Percentiles rank a stretch among this genome's conserved stretches.
Conservation (phyloP, 768 basidiomycete species). For the Tylopilus vinaceipallidus region DNA sequence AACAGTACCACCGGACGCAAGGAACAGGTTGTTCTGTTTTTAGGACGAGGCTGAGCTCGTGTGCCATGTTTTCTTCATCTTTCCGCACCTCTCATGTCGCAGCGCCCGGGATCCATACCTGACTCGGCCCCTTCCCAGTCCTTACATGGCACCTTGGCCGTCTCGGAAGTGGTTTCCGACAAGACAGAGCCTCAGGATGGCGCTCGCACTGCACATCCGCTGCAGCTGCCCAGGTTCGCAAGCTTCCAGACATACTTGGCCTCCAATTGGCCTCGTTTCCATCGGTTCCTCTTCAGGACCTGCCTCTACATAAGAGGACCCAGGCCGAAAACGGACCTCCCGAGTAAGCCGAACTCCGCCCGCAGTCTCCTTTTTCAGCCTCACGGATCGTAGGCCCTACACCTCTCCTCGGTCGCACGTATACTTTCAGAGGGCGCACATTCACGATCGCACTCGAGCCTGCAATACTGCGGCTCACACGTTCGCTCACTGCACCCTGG, state of each 20-base stretch:
- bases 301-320: slow-evolving; percentile 55
- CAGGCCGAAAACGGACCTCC: slow-evolving; percentile 50
- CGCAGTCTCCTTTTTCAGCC: background rate
- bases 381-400: slow-evolving; percentile 42
- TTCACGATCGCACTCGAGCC: slow-evolving; percentile 55
- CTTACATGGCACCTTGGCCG: slow-evolving; percentile 7
- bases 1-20: no score
- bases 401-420: slow-evolving; percentile 54
- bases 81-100: background rate
- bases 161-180: background rate
- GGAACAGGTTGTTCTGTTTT: slow-evolving; percentile 3
- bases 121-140: slow-evolving; percentile 12
- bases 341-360: slow-evolving; percentile 32
- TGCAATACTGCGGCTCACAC: slow-evolving; percentile 48
- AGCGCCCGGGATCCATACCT: no score
- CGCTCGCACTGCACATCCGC: background rate
- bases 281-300: slow-evolving; percentile 4
- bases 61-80: background rate
- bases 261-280: slow-evolving; percentile 20
- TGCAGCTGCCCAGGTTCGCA: background rate
- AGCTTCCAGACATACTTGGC: slow-evolving; percentile 7
- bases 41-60: background rate
- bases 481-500: slow-evolving; percentile 49
- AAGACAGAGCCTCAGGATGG: slow-evolving; percentile 7
- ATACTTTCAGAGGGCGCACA: slow-evolving; percentile 35